Percentiles rank a stretch among this genome's conserved stretches.
Evolutionary conservation across 306 rosid genomes (phyloP).

Genomic region (Purshia tridentata): DNA sequence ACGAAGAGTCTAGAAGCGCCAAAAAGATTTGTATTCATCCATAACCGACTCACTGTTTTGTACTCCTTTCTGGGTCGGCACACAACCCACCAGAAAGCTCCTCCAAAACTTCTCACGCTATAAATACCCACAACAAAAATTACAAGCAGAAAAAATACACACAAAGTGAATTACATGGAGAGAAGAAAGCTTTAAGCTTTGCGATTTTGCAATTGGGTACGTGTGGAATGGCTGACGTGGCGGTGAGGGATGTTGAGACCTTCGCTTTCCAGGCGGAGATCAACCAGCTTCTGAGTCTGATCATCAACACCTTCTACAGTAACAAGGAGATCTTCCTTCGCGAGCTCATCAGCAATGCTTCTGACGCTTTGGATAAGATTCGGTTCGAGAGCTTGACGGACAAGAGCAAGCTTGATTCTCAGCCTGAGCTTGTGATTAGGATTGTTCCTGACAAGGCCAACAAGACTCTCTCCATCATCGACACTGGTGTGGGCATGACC

Average conservation of each 20-base stretch:
- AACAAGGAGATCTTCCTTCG: slow-evolving; percentile 41
- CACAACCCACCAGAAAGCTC: slow-evolving; percentile 15
- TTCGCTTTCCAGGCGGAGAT: slow-evolving; percentile 38
- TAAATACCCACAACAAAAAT: not conserved
- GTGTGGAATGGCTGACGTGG: slow-evolving; percentile 20
- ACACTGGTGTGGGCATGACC: slow-evolving; percentile 41
- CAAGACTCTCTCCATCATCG: slow-evolving; percentile 32
- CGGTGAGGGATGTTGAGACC: slow-evolving; percentile 24
- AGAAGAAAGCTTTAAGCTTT: not conserved
- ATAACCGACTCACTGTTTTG: not conserved
- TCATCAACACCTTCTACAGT: slow-evolving; percentile 40
- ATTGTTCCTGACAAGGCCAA: slow-evolving; percentile 31
- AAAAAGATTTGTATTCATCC: not conserved
- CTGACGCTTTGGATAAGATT: slow-evolving; percentile 38
- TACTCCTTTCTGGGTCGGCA: not conserved
- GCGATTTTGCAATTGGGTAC: not conserved
- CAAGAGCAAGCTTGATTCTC: slow-evolving; percentile 29
- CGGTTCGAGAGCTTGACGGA: slow-evolving; percentile 37
- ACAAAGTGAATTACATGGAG: no score
- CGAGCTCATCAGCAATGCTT: slow-evolving; percentile 37
- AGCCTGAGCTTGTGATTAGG: slow-evolving; percentile 32
- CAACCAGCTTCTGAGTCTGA: slow-evolving; percentile 38
- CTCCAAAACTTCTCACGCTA: not conserved
- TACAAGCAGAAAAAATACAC: not conserved
- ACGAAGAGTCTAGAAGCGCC: not conserved